Evolutionary conservation across 148 eudicot species (phyloP).

Genomic region (Polygonum maritimum): DNA sequence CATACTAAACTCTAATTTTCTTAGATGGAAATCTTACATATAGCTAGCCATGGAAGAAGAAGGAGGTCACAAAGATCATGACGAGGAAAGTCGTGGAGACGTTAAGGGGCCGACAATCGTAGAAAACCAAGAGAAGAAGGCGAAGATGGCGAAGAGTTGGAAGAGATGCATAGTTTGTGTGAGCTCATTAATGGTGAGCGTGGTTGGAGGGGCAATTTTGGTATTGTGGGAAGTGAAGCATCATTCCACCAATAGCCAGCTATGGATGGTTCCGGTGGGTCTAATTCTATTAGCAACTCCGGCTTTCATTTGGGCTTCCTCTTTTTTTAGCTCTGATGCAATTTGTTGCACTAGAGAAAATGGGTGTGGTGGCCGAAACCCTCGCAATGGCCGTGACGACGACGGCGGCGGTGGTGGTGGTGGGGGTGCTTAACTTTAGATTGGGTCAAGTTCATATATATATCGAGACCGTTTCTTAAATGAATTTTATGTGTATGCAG

Average conservation of each 20-base stretch:
- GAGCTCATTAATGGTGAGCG: conserved; percentile 26
- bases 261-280: conserved; percentile 72
- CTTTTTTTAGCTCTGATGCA: conserved; percentile 21
- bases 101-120: too few relatives aligned
- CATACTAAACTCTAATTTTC: too few relatives aligned
- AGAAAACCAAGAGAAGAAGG: background rate
- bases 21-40: background rate
- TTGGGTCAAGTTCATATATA: too few relatives aligned
- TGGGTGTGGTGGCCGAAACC: background rate
- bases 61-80: background rate
- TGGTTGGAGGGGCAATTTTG: conserved; percentile 44
- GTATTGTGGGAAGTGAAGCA: conserved; percentile 34
- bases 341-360: conserved; percentile 15
- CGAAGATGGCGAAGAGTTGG: background rate
- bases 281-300: conserved; percentile 42
- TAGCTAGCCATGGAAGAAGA: background rate
- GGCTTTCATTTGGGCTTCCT: conserved; percentile 25
- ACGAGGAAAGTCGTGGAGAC: background rate
- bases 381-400: background rate
- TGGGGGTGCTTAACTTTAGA: too few relatives aligned
- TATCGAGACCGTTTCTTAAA: too few relatives aligned
- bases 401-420: background rate
- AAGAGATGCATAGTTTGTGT: conserved; percentile 17
- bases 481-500: too few relatives aligned
- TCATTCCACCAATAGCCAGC: conserved; percentile 36